Evolutionary conservation across 371 early-diverging fungal genomes (phyloP).

Genomic region (Globomyces sp.): DNA sequence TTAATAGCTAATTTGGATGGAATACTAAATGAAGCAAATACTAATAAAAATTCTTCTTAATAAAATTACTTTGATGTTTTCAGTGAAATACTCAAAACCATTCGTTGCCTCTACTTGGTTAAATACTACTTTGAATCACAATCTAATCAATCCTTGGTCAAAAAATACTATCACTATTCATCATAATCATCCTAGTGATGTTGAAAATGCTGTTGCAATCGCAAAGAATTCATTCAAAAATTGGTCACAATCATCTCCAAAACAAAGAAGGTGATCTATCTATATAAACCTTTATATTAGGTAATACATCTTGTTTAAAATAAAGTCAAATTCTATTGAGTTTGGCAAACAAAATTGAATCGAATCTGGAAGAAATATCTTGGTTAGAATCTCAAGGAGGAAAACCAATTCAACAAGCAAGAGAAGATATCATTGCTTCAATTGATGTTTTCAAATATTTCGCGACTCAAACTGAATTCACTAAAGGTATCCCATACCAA

Average conservation of each 20-base stretch:
- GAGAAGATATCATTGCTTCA: conserved; percentile 58
- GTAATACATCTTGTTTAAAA: too few relatives aligned
- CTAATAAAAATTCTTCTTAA: background rate
- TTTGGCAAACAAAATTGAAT: conserved; percentile 63
- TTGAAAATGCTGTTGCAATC: too few relatives aligned
- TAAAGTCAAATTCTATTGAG: too few relatives aligned
- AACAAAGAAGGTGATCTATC: too few relatives aligned
- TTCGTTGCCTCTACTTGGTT: background rate
- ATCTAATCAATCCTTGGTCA: too few relatives aligned
- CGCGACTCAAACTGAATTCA: conserved; percentile 42
- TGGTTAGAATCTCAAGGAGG: conserved; percentile 75
- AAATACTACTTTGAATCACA: too few relatives aligned
- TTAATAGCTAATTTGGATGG: background rate
- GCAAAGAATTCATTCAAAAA: too few relatives aligned
- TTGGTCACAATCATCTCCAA: too few relatives aligned
- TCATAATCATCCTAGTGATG: too few relatives aligned
- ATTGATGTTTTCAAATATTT: conserved; percentile 74
- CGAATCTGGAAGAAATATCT: conserved; percentile 64
- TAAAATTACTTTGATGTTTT: background rate
- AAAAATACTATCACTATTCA: too few relatives aligned
- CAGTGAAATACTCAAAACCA: background rate
- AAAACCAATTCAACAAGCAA: conserved; percentile 64
- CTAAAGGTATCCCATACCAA: background rate
- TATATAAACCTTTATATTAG: too few relatives aligned
- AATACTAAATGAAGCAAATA: background rate